A percentile compares a stretch with the other conserved stretches of the same genome.
These are phyloP conservation scores for Rhodotorula sp. DNA, from an alignment of 1,284 basidiomycete species.

Conservation along the genomic window DNA sequence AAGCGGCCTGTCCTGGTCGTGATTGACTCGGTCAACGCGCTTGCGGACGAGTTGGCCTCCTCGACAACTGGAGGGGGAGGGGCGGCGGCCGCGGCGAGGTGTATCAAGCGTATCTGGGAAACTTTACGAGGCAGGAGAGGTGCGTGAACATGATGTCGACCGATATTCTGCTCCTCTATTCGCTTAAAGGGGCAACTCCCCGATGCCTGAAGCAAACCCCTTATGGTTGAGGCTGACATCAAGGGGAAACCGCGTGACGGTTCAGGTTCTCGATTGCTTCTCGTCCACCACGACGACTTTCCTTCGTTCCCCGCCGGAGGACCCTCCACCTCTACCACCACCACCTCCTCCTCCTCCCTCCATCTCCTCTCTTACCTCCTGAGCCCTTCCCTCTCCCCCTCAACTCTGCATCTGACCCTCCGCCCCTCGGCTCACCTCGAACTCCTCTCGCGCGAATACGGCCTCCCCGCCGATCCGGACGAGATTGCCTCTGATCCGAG, in stretches of 20 bases:
- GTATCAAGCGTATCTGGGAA: conserved; percentile 12
- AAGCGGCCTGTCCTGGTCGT: conserved; percentile 21
- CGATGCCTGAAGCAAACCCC: no score
- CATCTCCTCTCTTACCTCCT: conserved; percentile 25
- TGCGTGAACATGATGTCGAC: no score
- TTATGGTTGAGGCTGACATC: no score
- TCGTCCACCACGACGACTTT: conserved; percentile 33
- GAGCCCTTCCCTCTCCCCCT: conserved; percentile 29
- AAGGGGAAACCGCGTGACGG: no score
- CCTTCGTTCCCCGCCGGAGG: conserved; percentile 9
- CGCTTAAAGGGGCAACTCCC: no score
- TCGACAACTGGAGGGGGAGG: not conserved
- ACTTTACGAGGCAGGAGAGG: conserved; percentile 5
- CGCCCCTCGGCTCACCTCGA: conserved; percentile 39
- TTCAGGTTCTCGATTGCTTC: conserved; percentile 31
- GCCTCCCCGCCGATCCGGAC: conserved; percentile 9
- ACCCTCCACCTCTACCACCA: not conserved
- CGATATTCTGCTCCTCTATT: no score
- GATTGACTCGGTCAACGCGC: conserved; percentile 26
- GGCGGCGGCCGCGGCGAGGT: not conserved
- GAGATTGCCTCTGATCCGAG: conserved; percentile 16
- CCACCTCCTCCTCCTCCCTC: not conserved
- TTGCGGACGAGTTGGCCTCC: conserved; percentile 6
- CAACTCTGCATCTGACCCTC: conserved; percentile 34
- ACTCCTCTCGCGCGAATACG: conserved; percentile 35